phyloP scores from a whole-genome alignment of 192 early-diverging fungal genomes.

The Kickxella alabastrina region DNA sequence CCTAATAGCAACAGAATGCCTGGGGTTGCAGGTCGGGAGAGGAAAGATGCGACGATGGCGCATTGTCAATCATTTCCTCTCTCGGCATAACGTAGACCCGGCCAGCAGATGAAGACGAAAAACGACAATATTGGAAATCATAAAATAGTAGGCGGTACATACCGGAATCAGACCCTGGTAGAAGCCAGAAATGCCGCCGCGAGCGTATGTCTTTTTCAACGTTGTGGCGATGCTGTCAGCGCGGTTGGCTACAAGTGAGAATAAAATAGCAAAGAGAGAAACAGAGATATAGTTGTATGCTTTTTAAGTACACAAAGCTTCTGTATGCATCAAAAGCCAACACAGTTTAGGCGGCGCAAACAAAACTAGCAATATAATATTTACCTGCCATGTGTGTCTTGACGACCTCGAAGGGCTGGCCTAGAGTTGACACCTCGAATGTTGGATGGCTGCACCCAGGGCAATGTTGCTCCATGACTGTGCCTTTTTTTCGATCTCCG shows the following conservation, averaged over 20 bases:
- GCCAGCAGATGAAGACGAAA: constrained; percentile 14
- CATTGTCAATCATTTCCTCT: no score
- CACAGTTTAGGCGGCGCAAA: not conserved
- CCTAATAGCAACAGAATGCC: no score
- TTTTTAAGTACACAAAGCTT: no score
- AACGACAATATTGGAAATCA: not conserved
- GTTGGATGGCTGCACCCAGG: constrained; percentile 84
- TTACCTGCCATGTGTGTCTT: constrained; percentile 89
- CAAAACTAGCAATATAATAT: not conserved
- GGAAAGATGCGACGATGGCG: no score
- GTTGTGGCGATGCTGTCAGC: constrained; percentile 73
- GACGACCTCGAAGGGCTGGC: constrained; percentile 94
- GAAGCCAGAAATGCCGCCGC: constrained; percentile 87
- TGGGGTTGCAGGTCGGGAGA: no score
- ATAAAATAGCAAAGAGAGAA: not conserved
- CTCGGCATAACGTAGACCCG: no score
- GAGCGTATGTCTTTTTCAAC: constrained; percentile 70
- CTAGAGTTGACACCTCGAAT: constrained; percentile 89
- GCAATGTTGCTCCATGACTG: constrained; percentile 82
- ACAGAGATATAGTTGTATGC: not conserved
- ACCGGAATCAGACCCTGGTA: constrained; percentile 90
- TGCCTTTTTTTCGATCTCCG: constrained; percentile 72
- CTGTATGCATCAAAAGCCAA: not conserved
- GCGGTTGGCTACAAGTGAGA: constrained; percentile 74
- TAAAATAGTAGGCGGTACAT: constrained; percentile 10